phyloP scores from a whole-genome alignment of 1,284 basidiomycete genomes.

The Sanghuangporus sanghuang region DNA sequence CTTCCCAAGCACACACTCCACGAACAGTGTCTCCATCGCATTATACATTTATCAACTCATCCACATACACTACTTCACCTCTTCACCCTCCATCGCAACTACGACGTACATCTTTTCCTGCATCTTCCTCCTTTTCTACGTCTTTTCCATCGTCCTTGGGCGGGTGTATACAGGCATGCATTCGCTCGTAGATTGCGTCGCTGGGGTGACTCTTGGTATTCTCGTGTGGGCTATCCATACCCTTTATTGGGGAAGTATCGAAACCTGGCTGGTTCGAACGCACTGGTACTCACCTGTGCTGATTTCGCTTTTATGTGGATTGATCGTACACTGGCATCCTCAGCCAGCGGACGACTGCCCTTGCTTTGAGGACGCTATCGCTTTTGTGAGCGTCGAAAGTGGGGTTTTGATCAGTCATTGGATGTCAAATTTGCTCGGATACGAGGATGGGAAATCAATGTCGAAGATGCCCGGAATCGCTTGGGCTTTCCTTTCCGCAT shows the following conservation, averaged over 20 bases:
- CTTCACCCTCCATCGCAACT: slow-evolving; percentile 34
- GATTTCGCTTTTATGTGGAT: slow-evolving; percentile 59
- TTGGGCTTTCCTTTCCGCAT: slow-evolving; percentile 27
- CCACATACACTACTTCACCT: slow-evolving; percentile 40
- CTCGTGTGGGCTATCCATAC: slow-evolving; percentile 58
- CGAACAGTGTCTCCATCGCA: slow-evolving; percentile 86
- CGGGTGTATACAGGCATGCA: slow-evolving; percentile 93
- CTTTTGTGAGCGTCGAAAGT: slow-evolving; percentile 80
- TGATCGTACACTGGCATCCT: slow-evolving; percentile 84
- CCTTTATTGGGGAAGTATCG: slow-evolving; percentile 33
- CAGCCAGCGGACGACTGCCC: slow-evolving; percentile 95
- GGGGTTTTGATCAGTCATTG: slow-evolving; percentile 74
- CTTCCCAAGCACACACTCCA: slow-evolving; percentile 95
- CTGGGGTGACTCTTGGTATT: slow-evolving; percentile 63
- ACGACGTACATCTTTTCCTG: slow-evolving; percentile 39
- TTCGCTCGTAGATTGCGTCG: slow-evolving; percentile 71
- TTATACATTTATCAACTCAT: slow-evolving; percentile 65
- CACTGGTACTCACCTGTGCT: slow-evolving; percentile 54
- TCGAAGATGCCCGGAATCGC: slow-evolving; percentile 16
- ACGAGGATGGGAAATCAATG: slow-evolving; percentile 25
- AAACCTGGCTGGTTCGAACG: slow-evolving; percentile 41
- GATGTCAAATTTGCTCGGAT: slow-evolving; percentile 38
- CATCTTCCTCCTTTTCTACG: slow-evolving; percentile 54
- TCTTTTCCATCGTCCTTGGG: slow-evolving; percentile 80
- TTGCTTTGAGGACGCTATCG: slow-evolving; percentile 97